Conservation (phyloP, 2,329 filamentous ascomycete species). For the Orbilia blumenaviensis region DNA sequence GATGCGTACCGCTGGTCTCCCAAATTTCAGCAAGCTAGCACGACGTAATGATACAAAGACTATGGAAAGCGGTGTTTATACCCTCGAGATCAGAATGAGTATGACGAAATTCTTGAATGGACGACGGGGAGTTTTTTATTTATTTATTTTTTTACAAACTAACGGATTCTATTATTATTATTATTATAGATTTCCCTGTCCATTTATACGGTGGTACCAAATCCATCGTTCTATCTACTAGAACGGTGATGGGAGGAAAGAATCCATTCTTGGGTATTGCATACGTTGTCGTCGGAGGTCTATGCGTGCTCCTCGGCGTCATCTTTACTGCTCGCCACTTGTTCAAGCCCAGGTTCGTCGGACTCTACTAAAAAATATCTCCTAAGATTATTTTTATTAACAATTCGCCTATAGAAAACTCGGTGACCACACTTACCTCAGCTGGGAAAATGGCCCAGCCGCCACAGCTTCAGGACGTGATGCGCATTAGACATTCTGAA, state of each 20-base stretch:
- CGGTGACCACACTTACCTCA: constrained; percentile 95
- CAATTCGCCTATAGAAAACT: constrained; percentile 74
- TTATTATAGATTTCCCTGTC: constrained; percentile 78
- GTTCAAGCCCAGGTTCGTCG: constrained; percentile 81
- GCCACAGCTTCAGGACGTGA: constrained; percentile 62
- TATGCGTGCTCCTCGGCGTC: constrained; percentile 87
- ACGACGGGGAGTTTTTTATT: background rate
- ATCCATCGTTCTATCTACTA: constrained; percentile 85
- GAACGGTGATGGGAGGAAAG: constrained; percentile 90
- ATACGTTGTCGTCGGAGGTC: constrained; percentile 90
- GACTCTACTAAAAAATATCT: background rate
- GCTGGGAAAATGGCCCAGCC: constrained; percentile 81
- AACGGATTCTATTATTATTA: background rate
- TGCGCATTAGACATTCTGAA: background rate
- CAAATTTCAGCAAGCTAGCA: constrained; percentile 92
- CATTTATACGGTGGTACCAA: constrained; percentile 84
- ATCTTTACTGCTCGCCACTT: constrained; percentile 91
- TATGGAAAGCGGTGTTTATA: constrained; percentile 78
- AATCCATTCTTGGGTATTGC: constrained; percentile 97
- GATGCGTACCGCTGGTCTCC: constrained; percentile 96
- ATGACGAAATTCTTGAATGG: constrained; percentile 62
- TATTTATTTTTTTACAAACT: constrained; percentile 11
- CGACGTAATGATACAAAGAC: constrained; percentile 77
- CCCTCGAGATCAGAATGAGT: constrained; percentile 81
- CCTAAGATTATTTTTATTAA: constrained; percentile 10